A percentile compares a stretch with the other conserved stretches of the same genome.
Conservation (phyloP, 2,329 filamentous ascomycete genomes). For the Alternaria tenuissima region DNA sequence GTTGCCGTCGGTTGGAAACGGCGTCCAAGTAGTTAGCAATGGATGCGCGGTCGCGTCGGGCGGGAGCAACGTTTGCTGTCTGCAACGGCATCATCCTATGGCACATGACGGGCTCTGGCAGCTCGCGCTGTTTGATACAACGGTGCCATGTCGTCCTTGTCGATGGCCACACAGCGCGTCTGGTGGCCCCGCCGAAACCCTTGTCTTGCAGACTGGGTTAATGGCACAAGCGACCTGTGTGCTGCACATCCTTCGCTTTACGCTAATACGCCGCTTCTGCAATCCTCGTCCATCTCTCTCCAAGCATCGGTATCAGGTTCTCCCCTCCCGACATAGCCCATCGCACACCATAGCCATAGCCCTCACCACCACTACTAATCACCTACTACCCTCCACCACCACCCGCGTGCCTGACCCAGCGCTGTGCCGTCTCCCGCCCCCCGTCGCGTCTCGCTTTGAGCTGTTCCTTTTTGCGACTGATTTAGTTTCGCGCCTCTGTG, state of each 20-base stretch:
- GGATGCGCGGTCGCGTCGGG: slow-evolving; percentile 6
- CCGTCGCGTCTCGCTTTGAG: slow-evolving; percentile 15
- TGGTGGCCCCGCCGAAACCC: slow-evolving; percentile 23
- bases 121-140: slow-evolving; percentile 25
- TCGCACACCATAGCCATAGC: neutral
- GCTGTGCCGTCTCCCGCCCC: slow-evolving; percentile 15
- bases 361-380: neutral
- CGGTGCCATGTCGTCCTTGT: slow-evolving; percentile 21
- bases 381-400: neutral
- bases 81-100: slow-evolving; percentile 25
- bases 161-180: slow-evolving; percentile 31
- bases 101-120: slow-evolving; percentile 9
- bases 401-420: slow-evolving; percentile 15
- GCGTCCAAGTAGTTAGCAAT: neutral
- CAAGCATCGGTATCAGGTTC: slow-evolving; percentile 3
- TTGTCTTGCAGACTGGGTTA: slow-evolving; percentile 32
- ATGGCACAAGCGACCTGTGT: slow-evolving; percentile 37
- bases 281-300: slow-evolving; percentile 7
- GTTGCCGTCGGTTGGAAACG: slow-evolving; percentile 11
- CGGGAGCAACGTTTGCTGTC: slow-evolving; percentile 35
- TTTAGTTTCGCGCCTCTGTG: slow-evolving; percentile 27
- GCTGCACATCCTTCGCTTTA: slow-evolving; percentile 29
- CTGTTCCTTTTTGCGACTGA: slow-evolving; percentile 25
- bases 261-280: slow-evolving; percentile 22
- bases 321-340: neutral